These are phyloP conservation scores for Thalassiosira profunda DNA, from an alignment of 108 stramenopile species.

Conservation along the genomic window DNA sequence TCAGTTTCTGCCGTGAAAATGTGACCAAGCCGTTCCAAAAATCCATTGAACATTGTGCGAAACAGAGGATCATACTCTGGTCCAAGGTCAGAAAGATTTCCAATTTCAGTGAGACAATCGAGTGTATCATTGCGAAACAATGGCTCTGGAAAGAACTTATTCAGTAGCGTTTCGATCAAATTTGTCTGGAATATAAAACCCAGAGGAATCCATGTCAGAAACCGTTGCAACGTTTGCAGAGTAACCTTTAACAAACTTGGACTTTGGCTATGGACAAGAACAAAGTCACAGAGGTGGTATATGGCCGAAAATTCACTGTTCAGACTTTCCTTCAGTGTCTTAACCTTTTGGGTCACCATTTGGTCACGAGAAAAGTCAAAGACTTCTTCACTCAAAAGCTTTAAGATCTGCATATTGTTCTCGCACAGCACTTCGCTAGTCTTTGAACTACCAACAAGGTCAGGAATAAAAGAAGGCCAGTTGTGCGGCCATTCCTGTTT, in stretches of 20 bases:
- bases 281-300: conserved; percentile 97
- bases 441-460: conserved; percentile 94
- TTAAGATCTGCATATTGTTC: conserved; percentile 99
- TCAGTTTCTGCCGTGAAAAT: conserved; percentile 91
- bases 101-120: conserved; percentile 98
- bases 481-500: conserved; percentile 99
- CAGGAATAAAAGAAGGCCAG: conserved; percentile 98
- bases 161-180: conserved; percentile 90
- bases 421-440: conserved; percentile 96
- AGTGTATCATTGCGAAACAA: conserved; percentile 94
- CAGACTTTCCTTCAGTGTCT: conserved; percentile 89
- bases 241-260: conserved; percentile 91
- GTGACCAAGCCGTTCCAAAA: conserved; percentile 76
- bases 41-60: conserved; percentile 81
- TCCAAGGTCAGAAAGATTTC: conserved; percentile 88
- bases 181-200: conserved; percentile 98
- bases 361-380: conserved; percentile 98
- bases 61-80: conserved; percentile 93
- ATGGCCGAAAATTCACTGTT: conserved; percentile 96
- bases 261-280: conserved; percentile 88
- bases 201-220: conserved; percentile 98
- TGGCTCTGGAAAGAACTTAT: conserved; percentile 94
- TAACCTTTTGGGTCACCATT: conserved; percentile 96
- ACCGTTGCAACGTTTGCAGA: conserved; percentile 94
- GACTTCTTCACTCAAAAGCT: conserved; percentile 98